A percentile compares a stretch with the other conserved stretches of the same genome.
Conservation (phyloP, 306 rosid species). For the Parietaria judaica region DNA sequence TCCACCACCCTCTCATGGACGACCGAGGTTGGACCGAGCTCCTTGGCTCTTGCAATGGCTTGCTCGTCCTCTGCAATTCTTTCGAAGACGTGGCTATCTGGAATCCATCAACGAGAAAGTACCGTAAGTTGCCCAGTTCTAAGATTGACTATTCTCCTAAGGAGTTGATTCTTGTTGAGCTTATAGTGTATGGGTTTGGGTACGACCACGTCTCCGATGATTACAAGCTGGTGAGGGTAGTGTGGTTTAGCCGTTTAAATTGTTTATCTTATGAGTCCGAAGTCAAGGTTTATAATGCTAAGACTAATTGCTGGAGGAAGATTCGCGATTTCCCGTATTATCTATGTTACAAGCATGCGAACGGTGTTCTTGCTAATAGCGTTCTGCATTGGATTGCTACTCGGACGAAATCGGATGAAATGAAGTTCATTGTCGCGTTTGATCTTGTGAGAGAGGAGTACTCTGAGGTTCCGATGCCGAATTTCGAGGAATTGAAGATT, state of each 20-base stretch:
- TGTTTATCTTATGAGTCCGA: not conserved
- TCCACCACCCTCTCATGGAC: not conserved
- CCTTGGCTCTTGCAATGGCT: not conserved
- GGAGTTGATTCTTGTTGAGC: not conserved
- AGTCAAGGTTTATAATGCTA: not conserved
- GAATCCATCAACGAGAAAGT: not conserved
- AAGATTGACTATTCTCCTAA: not conserved
- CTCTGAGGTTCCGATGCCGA: too few relatives aligned
- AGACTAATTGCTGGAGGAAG: not conserved
- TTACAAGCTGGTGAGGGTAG: not conserved
- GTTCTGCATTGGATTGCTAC: not conserved
- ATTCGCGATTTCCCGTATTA: not conserved
- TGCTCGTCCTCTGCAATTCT: not conserved
- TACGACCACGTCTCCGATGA: not conserved
- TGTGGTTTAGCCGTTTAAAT: too few relatives aligned
- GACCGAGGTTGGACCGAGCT: not conserved
- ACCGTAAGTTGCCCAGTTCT: not conserved
- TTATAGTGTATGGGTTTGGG: not conserved
- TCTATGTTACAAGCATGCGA: not conserved
- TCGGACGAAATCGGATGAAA: not conserved
- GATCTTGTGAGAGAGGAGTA: not conserved
- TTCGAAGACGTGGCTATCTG: not conserved
- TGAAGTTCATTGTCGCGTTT: not conserved
- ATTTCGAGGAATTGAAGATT: too few relatives aligned
- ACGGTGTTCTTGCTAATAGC: not conserved